phyloP scores from a whole-genome alignment of 345 rosid genomes.

The Rhodomyrtus tomentosa region DNA sequence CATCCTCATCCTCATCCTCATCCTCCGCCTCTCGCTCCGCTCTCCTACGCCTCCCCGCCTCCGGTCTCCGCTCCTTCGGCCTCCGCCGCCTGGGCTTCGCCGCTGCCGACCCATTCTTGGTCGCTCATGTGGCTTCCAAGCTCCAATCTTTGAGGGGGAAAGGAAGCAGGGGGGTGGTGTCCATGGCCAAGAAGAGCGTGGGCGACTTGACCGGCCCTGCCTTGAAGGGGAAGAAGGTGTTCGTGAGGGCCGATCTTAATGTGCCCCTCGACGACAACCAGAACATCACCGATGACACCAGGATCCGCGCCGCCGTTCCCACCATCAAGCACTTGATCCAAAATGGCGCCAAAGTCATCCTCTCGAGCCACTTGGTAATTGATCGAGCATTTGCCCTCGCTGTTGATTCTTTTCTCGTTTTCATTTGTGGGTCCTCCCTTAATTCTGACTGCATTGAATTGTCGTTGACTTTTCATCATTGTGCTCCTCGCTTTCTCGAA shows the following conservation, averaged over 20 bases:
- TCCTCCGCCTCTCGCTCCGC: slow-evolving; percentile 16
- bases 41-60: slow-evolving; percentile 25
- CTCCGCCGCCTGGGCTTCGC: slow-evolving; percentile 52
- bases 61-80: slow-evolving; percentile 10
- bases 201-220: slow-evolving; percentile 64
- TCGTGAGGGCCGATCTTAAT: slow-evolving; percentile 88
- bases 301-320: slow-evolving; percentile 91
- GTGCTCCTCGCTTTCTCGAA: neutral
- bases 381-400: neutral
- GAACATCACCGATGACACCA: slow-evolving; percentile 92
- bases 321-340: slow-evolving; percentile 85
- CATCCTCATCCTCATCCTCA: slow-evolving; percentile 5
- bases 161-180: slow-evolving; percentile 35
- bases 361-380: slow-evolving; percentile 85
- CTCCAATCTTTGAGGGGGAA: slow-evolving; percentile 19
- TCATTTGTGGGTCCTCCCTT: neutral
- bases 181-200: slow-evolving; percentile 92
- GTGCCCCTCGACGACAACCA: slow-evolving; percentile 90
- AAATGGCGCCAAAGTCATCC: slow-evolving; percentile 90
- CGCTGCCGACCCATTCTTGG: slow-evolving; percentile 40
- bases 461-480: neutral
- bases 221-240: slow-evolving; percentile 91
- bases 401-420: neutral
- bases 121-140: slow-evolving; percentile 36
- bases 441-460: neutral